Evolutionary conservation across 2,329 filamentous ascomycete genomes (phyloP), one percentile per base, ranked within the genome.

Genomic region (Claviceps sp.): DNA sequence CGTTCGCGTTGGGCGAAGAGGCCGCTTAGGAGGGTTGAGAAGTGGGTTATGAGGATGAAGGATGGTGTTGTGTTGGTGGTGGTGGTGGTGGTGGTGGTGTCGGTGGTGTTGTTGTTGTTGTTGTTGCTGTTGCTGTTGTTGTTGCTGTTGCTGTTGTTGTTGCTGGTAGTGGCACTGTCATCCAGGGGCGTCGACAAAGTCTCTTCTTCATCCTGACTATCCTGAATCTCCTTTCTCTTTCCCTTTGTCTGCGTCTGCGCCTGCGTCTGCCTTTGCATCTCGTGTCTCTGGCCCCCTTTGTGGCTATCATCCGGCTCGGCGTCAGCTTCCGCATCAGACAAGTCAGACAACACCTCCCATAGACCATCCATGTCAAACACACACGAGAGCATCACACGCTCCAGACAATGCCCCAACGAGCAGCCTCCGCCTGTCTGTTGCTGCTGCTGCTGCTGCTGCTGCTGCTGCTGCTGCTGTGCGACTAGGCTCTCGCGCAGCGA

Each of bases 321-420:
- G 30, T 34, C 30, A 34, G 30, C 30, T 34, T 34, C 30, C 30
- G 30, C 30, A 11, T 34, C 30, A 34, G 39, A 17, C 19, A 80
- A 57, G 57, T 83, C 80, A 2, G 61, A 64, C 38, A 83, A 58
- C 1, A 77, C 77, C 60, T 82, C 77, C 70, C 70, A 74, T 17
- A 83, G 57, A 0, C 80, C 80, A 46, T 80, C 72, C 11, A 80
- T 57, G 54, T 81, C 78, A 56, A 83, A 83, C 1, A 82, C 72
- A 24, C 75, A 69, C 24, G 76, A 76, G 30, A 83, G 68, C 37
- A 73, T 70, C 4, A 81, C 72, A 46, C 68, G 67, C 46, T 76
- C 73, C 3, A 84, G 64, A 52, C 67, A 70, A 2, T 59, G 57
- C 50, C 6, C 43, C 43, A 34, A 11, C 24, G 30, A 22, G 43